Percentiles rank a stretch among this genome's conserved stretches.
Evolutionary conservation across 1,284 basidiomycete species (phyloP).

Genomic region (Leccinum pachyderme): DNA sequence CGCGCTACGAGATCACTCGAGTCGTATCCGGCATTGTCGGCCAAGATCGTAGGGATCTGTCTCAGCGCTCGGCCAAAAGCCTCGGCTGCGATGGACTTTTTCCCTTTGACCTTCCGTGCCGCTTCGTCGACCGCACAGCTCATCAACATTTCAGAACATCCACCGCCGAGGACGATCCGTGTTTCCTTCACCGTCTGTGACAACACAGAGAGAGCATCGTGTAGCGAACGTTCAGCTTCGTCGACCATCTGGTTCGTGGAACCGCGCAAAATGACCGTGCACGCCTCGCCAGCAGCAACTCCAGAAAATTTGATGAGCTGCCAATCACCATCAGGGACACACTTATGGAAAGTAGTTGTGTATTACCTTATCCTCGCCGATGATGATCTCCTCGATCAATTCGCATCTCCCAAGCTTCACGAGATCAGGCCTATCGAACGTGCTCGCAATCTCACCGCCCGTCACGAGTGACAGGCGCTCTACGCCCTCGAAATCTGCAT

Average conservation of each 20-base stretch:
- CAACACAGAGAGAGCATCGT: conserved; percentile 95
- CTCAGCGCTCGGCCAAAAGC: conserved; percentile 87
- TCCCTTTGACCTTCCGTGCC: conserved; percentile 83
- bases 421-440: conserved; percentile 91
- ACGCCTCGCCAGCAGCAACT: conserved; percentile 97
- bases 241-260: conserved; percentile 99
- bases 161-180: conserved; percentile 90
- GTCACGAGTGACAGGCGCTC: conserved; percentile 95
- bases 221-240: conserved; percentile 96
- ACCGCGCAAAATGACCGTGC: conserved; percentile 96
- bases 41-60: conserved; percentile 95
- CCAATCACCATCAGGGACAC: background rate
- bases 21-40: conserved; percentile 98
- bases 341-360: background rate
- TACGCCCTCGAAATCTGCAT: conserved; percentile 99
- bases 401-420: conserved; percentile 95
- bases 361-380: conserved; percentile 94
- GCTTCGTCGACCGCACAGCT: conserved; percentile 90
- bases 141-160: conserved; percentile 99
- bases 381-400: conserved; percentile 98
- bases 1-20: conserved; percentile 92
- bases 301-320: conserved; percentile 99
- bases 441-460: conserved; percentile 96
- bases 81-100: conserved; percentile 95
- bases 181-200: conserved; percentile 99